Conservation (phyloP, 23 red algal genomes). For the Pyropia yezoensis region DNA sequence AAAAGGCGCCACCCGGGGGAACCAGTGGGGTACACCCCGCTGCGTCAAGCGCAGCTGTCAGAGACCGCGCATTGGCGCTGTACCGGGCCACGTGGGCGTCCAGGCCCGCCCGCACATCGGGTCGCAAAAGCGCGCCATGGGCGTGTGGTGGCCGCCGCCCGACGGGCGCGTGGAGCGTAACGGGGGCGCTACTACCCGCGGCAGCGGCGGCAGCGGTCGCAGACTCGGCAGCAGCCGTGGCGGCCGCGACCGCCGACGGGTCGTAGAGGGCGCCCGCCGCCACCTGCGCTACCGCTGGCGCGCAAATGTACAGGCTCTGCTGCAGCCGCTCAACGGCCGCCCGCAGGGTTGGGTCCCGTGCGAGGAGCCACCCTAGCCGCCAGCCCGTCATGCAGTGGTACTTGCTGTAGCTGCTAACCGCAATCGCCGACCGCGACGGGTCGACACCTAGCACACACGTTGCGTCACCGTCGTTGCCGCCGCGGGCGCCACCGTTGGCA, state of each 20-base stretch:
- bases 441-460: not conserved
- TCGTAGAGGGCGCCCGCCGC: conserved; percentile 7
- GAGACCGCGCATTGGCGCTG: not conserved
- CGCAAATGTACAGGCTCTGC: conserved; percentile 37
- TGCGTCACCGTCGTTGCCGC: too few relatives aligned
- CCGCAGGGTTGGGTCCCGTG: conserved; percentile 2
- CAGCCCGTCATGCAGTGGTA: conserved; percentile 51
- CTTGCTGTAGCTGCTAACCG: conserved; percentile 17
- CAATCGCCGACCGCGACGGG: conserved; percentile 11
- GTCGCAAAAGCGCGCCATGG: too few relatives aligned
- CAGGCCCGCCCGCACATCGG: not conserved
- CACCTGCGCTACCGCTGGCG: conserved; percentile 26
- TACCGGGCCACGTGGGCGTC: conserved; percentile 9
- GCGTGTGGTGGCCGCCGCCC: too few relatives aligned
- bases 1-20: conserved; percentile 19
- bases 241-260: conserved; percentile 3
- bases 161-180: not conserved
- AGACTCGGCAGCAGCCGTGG: not conserved
- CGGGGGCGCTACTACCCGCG: too few relatives aligned
- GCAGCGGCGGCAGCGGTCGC: too few relatives aligned
- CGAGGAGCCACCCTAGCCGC: conserved; percentile 28
- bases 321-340: conserved; percentile 7
- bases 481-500: too few relatives aligned
- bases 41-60: not conserved
- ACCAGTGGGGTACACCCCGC: conserved; percentile 9